Conservation (phyloP, 2,329 filamentous ascomycete species). For the Colletotrichum sp. region DNA sequence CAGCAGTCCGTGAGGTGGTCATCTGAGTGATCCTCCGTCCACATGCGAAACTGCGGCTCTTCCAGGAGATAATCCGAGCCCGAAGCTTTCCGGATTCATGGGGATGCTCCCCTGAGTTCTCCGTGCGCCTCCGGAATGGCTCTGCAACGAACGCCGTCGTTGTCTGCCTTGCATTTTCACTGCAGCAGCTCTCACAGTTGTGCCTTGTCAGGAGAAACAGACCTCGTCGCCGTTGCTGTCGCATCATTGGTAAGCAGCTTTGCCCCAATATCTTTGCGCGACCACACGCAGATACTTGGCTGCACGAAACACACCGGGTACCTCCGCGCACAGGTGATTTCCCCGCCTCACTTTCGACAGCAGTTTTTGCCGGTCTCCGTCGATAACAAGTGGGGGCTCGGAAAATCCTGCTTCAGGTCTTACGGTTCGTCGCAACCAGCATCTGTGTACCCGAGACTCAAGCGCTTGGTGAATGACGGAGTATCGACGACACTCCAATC, state of each 20-base stretch:
- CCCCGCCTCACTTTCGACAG: neutral
- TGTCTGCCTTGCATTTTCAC: neutral
- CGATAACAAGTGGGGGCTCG: neutral
- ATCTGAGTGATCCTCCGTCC: neutral
- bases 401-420: neutral
- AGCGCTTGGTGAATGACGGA: neutral
- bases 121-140: neutral
- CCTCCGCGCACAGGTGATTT: neutral
- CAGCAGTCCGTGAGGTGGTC: neutral
- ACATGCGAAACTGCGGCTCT: neutral
- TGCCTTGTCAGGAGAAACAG: neutral
- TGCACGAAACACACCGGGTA: neutral
- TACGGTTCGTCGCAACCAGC: constrained; percentile 2
- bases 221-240: neutral
- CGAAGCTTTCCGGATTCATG: neutral
- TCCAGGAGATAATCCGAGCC: neutral
- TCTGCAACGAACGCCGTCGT: neutral
- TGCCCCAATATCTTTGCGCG: neutral
- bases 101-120: neutral
- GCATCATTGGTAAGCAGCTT: neutral
- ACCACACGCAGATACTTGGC: neutral
- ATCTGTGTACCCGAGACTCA: neutral
- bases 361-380: neutral
- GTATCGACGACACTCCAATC: neutral
- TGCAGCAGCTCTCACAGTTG: neutral